Evolutionary conservation across 1,139 yeast genomes (phyloP), one percentile per base, ranked within the genome.

Genomic region (Blastobotrys petasosporus): DNA sequence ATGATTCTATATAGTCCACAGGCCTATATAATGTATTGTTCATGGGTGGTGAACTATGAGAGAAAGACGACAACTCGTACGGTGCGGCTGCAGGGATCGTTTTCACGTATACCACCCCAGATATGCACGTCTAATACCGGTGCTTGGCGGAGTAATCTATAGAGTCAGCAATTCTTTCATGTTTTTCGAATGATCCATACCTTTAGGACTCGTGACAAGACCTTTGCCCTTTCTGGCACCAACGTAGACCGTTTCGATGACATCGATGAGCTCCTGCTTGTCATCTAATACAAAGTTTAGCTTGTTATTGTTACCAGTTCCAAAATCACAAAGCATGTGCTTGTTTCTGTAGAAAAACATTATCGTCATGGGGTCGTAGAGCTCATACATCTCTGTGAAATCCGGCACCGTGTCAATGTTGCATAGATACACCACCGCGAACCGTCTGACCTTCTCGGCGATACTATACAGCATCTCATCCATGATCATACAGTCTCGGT

Each of bases 301-400:
- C 70, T 92, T 92, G 70, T 94, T 92, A 66, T 94, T 92, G 62
- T 92, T 87, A 37, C 99, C 99, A 0, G 98, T 92, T 2, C 98
- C 98, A 65, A 88, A 88, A 69, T 92, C 98, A 67, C 96, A 86
- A 87, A 90, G 55, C 95, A 94, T 90, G 64, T 92, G 98, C 63
- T 88, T 90, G 67, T 92, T 92, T 46, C 95, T 71, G 67, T 77
- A 87, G 64, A 92, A 92, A 62, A 92, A 90, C 97, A 92, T 92
- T 46, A 92, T 73, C 41, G 95, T 82, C 74, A 85, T 80, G 29
- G 95, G 94, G 54, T 87, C 97, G 60, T 83, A 86, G 48, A 92
- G 68, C 64, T 92, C 97, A 64, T 92, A 92, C 94, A 92, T 88
- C 58, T 80, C 72, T 64, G 88, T 90, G 67, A 92, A 92, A 57